These are phyloP conservation scores for Chenopodium berlandieri DNA, from an alignment of 148 eudicot genomes.

Conservation along the genomic window DNA sequence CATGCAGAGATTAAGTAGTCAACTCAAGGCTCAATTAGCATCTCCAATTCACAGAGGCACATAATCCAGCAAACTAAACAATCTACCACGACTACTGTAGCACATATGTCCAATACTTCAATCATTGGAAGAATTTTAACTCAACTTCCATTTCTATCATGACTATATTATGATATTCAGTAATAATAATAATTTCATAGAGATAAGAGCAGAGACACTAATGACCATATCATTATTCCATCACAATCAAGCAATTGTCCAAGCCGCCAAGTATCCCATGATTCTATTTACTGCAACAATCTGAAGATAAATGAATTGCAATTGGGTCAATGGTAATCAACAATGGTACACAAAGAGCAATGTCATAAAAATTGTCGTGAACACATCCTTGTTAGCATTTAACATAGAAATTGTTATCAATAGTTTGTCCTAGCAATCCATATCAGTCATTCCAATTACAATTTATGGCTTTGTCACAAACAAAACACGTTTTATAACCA, in stretches of 20 bases:
- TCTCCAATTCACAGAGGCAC: not conserved
- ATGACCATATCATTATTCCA: not conserved
- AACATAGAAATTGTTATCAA: no score
- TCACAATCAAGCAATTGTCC: not conserved
- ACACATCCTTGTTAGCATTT: not conserved
- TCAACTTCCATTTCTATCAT: not conserved
- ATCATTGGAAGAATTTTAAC: no score
- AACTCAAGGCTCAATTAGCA: not conserved
- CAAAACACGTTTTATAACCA: not conserved
- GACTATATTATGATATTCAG: not conserved
- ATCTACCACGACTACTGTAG: not conserved
- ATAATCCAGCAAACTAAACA: not conserved
- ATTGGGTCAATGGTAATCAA: not conserved
- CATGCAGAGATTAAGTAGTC: not conserved
- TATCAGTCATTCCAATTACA: not conserved
- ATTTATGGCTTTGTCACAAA: not conserved
- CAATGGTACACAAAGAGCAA: not conserved
- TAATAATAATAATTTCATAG: not conserved
- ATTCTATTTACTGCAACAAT: not conserved
- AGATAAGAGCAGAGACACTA: not conserved
- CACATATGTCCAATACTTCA: not conserved
- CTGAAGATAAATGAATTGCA: conserved; percentile 5
- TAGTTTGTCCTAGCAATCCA: not conserved
- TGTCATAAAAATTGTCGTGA: not conserved
- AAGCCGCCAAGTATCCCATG: not conserved